Conservation (phyloP, 176 grass and related monocot species). For the Urochloa ruziziensis region DNA sequence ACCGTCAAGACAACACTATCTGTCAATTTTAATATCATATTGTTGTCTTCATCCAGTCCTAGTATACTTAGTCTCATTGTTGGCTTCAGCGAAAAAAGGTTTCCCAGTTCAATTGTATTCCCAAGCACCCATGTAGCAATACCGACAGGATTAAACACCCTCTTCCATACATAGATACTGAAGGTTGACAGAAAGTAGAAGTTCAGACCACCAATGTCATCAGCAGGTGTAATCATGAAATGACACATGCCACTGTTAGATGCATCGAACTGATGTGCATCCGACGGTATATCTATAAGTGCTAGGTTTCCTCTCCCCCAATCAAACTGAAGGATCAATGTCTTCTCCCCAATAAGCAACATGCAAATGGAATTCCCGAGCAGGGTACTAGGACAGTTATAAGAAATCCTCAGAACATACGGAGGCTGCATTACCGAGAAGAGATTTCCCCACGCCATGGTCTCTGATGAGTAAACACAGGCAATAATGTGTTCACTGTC, state of each 20-base stretch:
- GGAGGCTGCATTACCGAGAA: background rate
- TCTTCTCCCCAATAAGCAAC: background rate
- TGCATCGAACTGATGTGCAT: background rate
- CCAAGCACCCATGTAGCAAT: background rate
- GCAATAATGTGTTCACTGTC: background rate
- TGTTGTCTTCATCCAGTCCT: background rate
- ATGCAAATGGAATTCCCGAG: background rate
- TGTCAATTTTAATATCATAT: background rate
- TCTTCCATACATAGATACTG: background rate
- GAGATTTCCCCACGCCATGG: background rate
- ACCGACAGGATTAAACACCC: background rate
- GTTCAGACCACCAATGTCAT: too few relatives aligned
- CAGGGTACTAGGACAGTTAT: accelerated
- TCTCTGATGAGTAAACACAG: slow-evolving; percentile 5
- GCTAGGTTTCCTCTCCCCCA: background rate
- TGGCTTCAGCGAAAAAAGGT: background rate
- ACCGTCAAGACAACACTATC: background rate
- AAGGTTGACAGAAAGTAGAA: too few relatives aligned
- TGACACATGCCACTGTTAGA: too few relatives aligned
- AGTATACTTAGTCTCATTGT: background rate
- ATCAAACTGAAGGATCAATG: background rate
- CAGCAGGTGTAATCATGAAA: background rate
- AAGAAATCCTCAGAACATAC: background rate
- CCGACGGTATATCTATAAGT: background rate
- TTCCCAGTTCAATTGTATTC: background rate